A percentile compares a stretch with the other conserved stretches of the same genome.
phyloP scores from a whole-genome alignment of 2,329 filamentous ascomycete species.

The Aspergillus sclerotialis region DNA sequence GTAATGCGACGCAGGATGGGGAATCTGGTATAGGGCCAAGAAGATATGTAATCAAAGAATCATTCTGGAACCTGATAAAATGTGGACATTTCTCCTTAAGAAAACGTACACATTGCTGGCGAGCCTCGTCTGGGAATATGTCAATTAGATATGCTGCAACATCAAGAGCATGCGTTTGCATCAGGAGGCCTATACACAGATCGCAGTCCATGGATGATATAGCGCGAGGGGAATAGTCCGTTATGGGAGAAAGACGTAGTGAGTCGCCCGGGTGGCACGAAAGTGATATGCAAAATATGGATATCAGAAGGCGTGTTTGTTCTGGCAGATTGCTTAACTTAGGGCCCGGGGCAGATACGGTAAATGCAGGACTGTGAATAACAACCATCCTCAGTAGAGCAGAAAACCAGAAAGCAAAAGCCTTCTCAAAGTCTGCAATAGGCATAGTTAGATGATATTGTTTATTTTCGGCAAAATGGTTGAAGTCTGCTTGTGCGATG shows the following conservation, averaged over 20 bases:
- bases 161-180: slow-evolving; percentile 38
- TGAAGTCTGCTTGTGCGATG: slow-evolving; percentile 18
- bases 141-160: slow-evolving; percentile 40
- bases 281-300: slow-evolving; percentile 35
- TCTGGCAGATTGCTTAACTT: slow-evolving; percentile 22
- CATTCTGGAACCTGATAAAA: slow-evolving; percentile 31
- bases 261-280: slow-evolving; percentile 28
- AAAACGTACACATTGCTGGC: slow-evolving; percentile 35
- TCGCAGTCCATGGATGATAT: slow-evolving; percentile 15
- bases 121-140: slow-evolving; percentile 37
- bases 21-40: slow-evolving; percentile 31
- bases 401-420: slow-evolving; percentile 35
- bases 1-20: slow-evolving; percentile 10
- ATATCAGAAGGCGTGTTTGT: slow-evolving; percentile 30
- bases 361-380: slow-evolving; percentile 34
- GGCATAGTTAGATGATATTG: slow-evolving; percentile 8
- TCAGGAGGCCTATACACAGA: slow-evolving; percentile 24
- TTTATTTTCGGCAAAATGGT: slow-evolving; percentile 12
- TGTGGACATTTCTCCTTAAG: slow-evolving; percentile 36
- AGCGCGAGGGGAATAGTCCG: slow-evolving; percentile 22
- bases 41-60: slow-evolving; percentile 35
- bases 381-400: slow-evolving; percentile 33
- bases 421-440: slow-evolving; percentile 21
- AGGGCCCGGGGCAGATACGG: slow-evolving; percentile 13
- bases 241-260: slow-evolving; percentile 22